phyloP scores from a whole-genome alignment of 2,329 filamentous ascomycete species.

The Epicoccum nigrum region DNA sequence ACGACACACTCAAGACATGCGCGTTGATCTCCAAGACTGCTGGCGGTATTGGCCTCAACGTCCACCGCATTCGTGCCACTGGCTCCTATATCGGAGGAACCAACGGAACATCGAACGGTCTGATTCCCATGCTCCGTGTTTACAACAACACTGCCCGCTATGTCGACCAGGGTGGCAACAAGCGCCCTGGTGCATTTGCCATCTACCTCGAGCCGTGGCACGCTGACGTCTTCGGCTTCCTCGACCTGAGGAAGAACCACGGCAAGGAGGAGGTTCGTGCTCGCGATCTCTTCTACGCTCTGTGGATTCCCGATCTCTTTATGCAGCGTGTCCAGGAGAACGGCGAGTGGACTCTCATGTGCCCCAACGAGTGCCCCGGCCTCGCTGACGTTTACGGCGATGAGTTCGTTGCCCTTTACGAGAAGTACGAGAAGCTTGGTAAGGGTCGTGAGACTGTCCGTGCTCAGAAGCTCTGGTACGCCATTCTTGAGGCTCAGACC shows the following conservation, averaged over 20 bases:
- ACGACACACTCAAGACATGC: constrained; percentile 98
- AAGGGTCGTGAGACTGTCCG: constrained; percentile 90
- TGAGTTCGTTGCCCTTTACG: constrained; percentile 94
- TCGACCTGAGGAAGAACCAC: constrained; percentile 98
- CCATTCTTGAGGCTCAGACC: constrained; percentile 95
- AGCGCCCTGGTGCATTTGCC: constrained; percentile 96
- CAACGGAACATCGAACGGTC: constrained; percentile 96
- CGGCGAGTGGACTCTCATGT: constrained; percentile 96
- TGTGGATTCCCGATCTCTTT: constrained; percentile 99
- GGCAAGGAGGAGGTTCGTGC: constrained; percentile 98
- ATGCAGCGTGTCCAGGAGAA: constrained; percentile 99
- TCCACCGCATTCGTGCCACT: constrained; percentile 94
- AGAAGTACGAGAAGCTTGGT: constrained; percentile 84
- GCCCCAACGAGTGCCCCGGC: constrained; percentile 93
- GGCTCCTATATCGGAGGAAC: constrained; percentile 98
- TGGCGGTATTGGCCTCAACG: constrained; percentile 94
- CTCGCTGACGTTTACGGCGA: constrained; percentile 97
- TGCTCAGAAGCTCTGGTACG: constrained; percentile 99
- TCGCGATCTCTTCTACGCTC: constrained; percentile 94
- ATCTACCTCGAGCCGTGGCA: constrained; percentile 99
- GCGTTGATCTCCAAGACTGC: constrained; percentile 99
- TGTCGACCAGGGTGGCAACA: constrained; percentile 98
- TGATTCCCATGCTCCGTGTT: constrained; percentile 96
- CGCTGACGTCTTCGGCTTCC: constrained; percentile 94
- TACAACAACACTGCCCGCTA: constrained; percentile 99